Evolutionary conservation across 2,329 filamentous ascomycete species (phyloP), one percentile per base, ranked within the genome.

Genomic region (Colletotrichum navitas): DNA sequence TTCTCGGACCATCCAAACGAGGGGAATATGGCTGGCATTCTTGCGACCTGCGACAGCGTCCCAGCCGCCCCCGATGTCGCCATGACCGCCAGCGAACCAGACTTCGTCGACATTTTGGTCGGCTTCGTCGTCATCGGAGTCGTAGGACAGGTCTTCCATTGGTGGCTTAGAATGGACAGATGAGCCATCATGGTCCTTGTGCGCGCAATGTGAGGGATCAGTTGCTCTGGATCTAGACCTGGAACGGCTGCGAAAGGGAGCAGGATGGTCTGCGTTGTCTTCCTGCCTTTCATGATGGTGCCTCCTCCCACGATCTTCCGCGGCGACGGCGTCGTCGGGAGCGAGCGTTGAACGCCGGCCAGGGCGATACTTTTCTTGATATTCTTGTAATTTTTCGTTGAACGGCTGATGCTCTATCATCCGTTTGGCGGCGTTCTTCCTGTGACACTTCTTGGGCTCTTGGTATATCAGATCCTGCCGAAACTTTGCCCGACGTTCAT

Each of bases 51-150:
- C 79, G 0, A 88, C 81, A 5, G 87, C 82, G 61, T 88, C 87
- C 93, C 92, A 94, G 0, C 93, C 93, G 12, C 93, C 93, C 1
- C 93, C 93, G 39, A 95, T 90, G 73, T 95, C 93, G 1, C 89
- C 93, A 74, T 97, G 93, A 14, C 91, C 90, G 11, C 93, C 93
- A 0, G 93, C 86, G 76, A 96, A 96, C 91, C 92, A 93, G 0
- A 95, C 88, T 76, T 96, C 93, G 71, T 93, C 88, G 59, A 95
- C 92, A 74, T 95, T 92, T 76, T 95, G 93, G 1, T 86, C 84
- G 0, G 80, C 81, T 2, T 85, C 84, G 29, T 71, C 61, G 26
- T 86, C 84, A 11, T 85, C 82, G 0, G 83, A 84, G 10, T 83
- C 83, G 7, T 84, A 82, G 0, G 83, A 82, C n/a, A 72, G 63